These are phyloP conservation scores for Salvia splendens DNA, from an alignment of 257 asterid genomes.

Conservation along the genomic window DNA sequence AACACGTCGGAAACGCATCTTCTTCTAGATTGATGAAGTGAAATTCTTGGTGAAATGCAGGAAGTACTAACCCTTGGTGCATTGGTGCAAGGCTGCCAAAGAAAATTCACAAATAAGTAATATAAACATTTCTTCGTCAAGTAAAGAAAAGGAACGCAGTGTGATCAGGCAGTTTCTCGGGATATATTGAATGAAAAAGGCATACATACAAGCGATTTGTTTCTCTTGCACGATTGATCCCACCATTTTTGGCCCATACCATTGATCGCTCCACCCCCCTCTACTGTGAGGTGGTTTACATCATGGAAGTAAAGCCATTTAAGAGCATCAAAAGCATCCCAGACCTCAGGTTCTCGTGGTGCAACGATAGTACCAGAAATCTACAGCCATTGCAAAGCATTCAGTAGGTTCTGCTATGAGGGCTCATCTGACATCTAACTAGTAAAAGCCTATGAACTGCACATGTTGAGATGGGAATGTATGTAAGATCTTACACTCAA, in stretches of 20 bases:
- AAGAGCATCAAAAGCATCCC: constrained; percentile 58
- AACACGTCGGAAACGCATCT: not conserved
- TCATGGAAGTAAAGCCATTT: constrained; percentile 82
- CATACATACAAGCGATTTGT: constrained; percentile 73
- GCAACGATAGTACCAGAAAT: constrained; percentile 67
- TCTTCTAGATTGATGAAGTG: too few species aligned
- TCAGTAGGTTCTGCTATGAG: not conserved
- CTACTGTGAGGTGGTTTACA: constrained; percentile 59
- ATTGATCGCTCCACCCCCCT: constrained; percentile 71
- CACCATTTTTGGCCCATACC: constrained; percentile 87
- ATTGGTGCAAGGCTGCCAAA: constrained; percentile 76
- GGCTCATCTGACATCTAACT: not conserved
- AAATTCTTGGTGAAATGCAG: not conserved
- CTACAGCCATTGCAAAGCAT: constrained; percentile 39
- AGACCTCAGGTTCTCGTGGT: constrained; percentile 63
- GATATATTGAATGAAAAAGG: constrained; percentile 15
- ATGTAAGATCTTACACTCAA: constrained; percentile 48
- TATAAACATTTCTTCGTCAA: constrained; percentile 19
- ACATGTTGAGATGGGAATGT: not conserved
- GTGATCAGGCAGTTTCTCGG: not conserved
- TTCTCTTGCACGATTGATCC: constrained; percentile 85
- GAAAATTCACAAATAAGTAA: constrained; percentile 14
- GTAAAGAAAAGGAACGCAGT: not conserved
- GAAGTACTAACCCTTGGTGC: constrained; percentile 86
- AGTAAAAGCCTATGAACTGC: not conserved